phyloP scores from a whole-genome alignment of 78 protist species.

The Neovahlkampfia damariscottae region DNA sequence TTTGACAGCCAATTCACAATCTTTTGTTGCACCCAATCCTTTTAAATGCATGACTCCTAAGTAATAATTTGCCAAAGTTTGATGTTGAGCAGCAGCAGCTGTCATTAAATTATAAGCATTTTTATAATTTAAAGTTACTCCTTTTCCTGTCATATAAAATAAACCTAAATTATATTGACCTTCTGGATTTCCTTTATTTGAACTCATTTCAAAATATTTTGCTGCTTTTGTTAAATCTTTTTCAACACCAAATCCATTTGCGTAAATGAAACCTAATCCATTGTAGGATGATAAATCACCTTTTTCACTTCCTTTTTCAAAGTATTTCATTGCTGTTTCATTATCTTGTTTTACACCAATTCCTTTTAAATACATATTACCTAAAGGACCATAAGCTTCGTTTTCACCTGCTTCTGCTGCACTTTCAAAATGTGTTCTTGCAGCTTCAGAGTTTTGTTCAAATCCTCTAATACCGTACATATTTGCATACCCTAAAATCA shows the following conservation, averaged over 20 bases:
- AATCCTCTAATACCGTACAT: slow-evolving; percentile 1
- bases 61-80: slow-evolving; percentile 9
- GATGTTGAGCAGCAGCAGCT: slow-evolving; percentile 15
- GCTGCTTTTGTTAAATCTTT: slow-evolving; percentile 24
- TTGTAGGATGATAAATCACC: slow-evolving; percentile 18
- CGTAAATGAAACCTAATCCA: slow-evolving; percentile 39
- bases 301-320: slow-evolving; percentile 18
- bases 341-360: neutral
- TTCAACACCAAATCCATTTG: slow-evolving; percentile 24
- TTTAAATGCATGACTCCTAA: slow-evolving; percentile 6
- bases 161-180: slow-evolving; percentile 24
- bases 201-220: neutral
- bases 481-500: slow-evolving; percentile 10
- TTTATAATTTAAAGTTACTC: neutral
- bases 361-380: slow-evolving; percentile 45
- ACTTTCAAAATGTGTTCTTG: neutral
- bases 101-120: slow-evolving; percentile 1
- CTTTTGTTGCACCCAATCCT: slow-evolving; percentile 5
- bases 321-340: slow-evolving; percentile 4
- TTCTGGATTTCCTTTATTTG: slow-evolving; percentile 16
- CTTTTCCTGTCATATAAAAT: slow-evolving; percentile 2
- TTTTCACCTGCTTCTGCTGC: slow-evolving; percentile 10
- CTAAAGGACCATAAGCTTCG: slow-evolving; percentile 37
- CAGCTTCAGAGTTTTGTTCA: neutral
- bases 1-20: slow-evolving; percentile 31